Evolutionary conservation across 2,329 filamentous ascomycete genomes (phyloP), one percentile per base, ranked within the genome.

Genomic region (Fusarium virguliforme): DNA sequence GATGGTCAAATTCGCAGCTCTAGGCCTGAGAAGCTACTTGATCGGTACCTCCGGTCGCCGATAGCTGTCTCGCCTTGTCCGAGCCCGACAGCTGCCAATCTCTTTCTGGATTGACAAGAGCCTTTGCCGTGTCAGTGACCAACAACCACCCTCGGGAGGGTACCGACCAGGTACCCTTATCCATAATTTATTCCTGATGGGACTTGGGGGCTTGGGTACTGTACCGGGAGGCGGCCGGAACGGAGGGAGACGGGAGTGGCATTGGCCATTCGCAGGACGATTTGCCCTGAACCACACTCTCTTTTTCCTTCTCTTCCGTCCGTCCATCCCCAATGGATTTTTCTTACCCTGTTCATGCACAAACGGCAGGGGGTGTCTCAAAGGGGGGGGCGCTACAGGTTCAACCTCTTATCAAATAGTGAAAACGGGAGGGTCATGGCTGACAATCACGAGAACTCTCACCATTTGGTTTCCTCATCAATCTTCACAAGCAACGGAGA

Each of bases 301-400:
- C 50, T 53, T 55, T 43, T 32, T 43, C 22, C 18, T 18, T 38
- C 41, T 55, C 61, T 64, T 72, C 69, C 74, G 61, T 60, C 72
- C 60, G 68, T 71, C 70, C 65, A 65, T 73, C 70, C 74, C 74
- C 74, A 76, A 76, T 72, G 72, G 72, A 65, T 67, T 75, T 74
- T 70, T 41, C 60, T 58, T 58, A 65, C 70, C 51, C 60, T 74
- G 70, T 46, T 67, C 57, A 68, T 67, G 62, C 54, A 65, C 41
- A 12, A 30, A 74, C 67, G 65, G 67, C 9, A 43, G 72, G 74
- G 74, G 48, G 74, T 76, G 72, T 13, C 32, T 18, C 18, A 18
- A n/a, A 35, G 34, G 32, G 48, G 26, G 15, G 30, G 15, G 22
- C 34, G 34, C 30, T 61, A 60, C 18, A 67, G 18, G 60, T 70